phyloP scores from a whole-genome alignment of 2,329 filamentous ascomycete species.

The Ascochyta clinopodiicola region DNA sequence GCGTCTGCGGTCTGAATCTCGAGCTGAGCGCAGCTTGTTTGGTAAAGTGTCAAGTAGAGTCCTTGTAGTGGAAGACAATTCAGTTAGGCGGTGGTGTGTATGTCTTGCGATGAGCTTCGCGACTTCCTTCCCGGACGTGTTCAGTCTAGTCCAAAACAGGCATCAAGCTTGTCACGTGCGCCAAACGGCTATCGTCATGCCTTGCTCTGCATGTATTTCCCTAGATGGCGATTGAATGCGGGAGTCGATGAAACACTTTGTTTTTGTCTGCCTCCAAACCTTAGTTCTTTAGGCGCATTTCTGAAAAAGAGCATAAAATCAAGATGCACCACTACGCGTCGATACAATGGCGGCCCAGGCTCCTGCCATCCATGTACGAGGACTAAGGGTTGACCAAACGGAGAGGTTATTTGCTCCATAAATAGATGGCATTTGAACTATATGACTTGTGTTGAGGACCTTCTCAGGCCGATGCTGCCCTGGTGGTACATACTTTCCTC shows the following conservation, averaged over 20 bases:
- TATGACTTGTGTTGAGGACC: neutral
- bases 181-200: neutral
- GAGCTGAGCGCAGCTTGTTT: neutral
- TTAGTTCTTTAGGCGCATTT: too few species aligned
- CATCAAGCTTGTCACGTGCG: slow-evolving; percentile 7
- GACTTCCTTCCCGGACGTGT: slow-evolving; percentile 21
- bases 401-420: neutral
- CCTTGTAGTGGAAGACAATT: neutral
- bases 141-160: slow-evolving; percentile 1
- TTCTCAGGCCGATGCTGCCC: neutral
- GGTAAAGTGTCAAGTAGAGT: neutral
- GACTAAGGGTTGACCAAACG: neutral
- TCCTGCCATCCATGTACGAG: neutral
- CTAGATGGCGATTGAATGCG: too few species aligned
- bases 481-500: neutral
- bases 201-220: too few species aligned
- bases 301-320: too few species aligned
- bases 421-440: neutral
- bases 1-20: neutral
- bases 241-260: too few species aligned
- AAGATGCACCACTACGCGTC: neutral
- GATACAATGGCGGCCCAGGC: neutral
- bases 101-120: slow-evolving; percentile 17
- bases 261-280: too few species aligned
- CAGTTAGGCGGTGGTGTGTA: slow-evolving; percentile 3